A percentile compares a stretch with the other conserved stretches of the same genome.
These are phyloP conservation scores for Cyclocybe cylindracea DNA, from an alignment of 768 basidiomycete species.

Conservation along the genomic window DNA sequence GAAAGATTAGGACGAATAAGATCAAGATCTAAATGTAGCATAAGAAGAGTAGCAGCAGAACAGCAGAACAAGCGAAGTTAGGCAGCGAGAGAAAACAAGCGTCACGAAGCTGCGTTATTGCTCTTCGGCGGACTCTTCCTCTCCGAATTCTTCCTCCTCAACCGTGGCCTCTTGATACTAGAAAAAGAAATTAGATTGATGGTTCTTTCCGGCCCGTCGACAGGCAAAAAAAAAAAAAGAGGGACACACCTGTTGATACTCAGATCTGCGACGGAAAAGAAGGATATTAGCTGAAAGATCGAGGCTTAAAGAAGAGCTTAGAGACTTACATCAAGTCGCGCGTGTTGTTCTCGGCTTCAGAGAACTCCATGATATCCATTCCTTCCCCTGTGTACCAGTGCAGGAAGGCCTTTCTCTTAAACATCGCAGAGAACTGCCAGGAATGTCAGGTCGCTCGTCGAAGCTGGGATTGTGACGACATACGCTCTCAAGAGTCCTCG, in stretches of 20 bases:
- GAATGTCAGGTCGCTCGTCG: neutral
- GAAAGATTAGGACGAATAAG: no score
- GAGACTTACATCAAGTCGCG: slow-evolving; percentile 74
- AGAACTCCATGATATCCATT: slow-evolving; percentile 87
- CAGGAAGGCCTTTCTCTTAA: slow-evolving; percentile 81
- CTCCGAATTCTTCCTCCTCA: slow-evolving; percentile 24
- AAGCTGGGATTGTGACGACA: slow-evolving; percentile 2
- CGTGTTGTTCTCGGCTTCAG: slow-evolving; percentile 84
- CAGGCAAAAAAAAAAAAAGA: neutral
- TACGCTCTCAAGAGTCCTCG: slow-evolving; percentile 66
- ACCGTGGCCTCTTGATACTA: slow-evolving; percentile 37
- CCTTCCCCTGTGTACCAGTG: slow-evolving; percentile 93
- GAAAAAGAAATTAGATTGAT: neutral
- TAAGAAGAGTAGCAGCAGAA: no score
- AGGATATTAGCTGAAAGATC: neutral
- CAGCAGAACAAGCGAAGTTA: neutral
- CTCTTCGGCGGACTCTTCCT: slow-evolving; percentile 10
- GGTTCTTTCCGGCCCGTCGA: neutral
- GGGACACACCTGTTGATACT: slow-evolving; percentile 78
- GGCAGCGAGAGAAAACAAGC: neutral
- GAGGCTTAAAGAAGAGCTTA: neutral
- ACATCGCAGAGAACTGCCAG: slow-evolving; percentile 75
- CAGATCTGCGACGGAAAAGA: slow-evolving; percentile 49
- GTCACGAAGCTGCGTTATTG: slow-evolving; percentile 4
- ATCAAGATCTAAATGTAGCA: no score